Base-by-base conservation (phyloP, 2,329 filamentous ascomycete genomes). In the Talaromyces sp. region DNA sequence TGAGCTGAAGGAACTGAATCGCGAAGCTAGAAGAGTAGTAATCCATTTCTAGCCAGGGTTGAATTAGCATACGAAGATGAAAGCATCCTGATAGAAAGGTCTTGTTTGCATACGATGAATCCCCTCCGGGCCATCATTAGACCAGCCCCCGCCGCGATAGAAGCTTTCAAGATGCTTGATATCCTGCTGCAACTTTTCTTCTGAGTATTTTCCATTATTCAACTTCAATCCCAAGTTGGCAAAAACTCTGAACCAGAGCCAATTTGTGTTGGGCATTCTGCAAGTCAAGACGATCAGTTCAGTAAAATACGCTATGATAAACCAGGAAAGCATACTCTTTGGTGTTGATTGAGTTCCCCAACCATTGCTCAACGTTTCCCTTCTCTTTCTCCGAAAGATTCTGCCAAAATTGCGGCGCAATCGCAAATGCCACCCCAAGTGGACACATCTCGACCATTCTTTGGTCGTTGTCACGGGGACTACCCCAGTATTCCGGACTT, bases 391-490 rank as follows among this genome's bases (percentile, higher is more conserved):
- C 24, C 3, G 27, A 52, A 14, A 52, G 14, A 6, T 19, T 33
- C 33, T 52, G 48, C 48, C 48, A 66, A 4, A 57, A 60, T 13
- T 67, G 62, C 1, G 71, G 71, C 10, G 66, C 67, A 6, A 66
- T 63, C 13, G 71, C 48, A 7, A 72, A 47, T 1, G 69, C 69
- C 14, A 59, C 69, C 7, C 65, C 64, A 2, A 72, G 63, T 0
- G 71, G 66, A 43, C 69, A 68, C 0, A 68, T 70, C 35, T 72
- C 71, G 0, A 72, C 71, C 67, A 71, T 71, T n/a, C 71, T 68
- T 41, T 72, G 71, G 54, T 70, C 70, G 14, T 62, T 65, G 11
- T 71, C 61, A 11, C 27, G 37, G 3, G 71, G 68, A 5, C 56
- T 14, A 1, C 71, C 71, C 71, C 71, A 72, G 45, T 69, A 72